phyloP scores from a whole-genome alignment of 257 asterid genomes.

The Rhazya stricta region DNA sequence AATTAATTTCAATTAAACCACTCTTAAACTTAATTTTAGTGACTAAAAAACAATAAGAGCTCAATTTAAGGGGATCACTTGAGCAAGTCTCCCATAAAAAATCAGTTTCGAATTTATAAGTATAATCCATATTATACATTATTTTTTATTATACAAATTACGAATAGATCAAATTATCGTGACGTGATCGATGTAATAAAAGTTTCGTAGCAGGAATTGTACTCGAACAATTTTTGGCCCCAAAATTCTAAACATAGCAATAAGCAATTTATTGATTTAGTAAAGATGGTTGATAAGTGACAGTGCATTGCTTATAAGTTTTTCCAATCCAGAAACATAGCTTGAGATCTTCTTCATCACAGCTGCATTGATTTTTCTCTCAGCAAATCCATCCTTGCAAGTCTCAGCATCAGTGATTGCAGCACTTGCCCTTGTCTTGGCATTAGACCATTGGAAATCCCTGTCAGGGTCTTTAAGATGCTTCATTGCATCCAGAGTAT shows the following conservation, averaged over 20 bases:
- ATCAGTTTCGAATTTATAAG: too few species aligned
- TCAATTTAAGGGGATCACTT: neutral
- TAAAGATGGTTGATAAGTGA: constrained; percentile 58
- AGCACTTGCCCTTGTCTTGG: constrained; percentile 72
- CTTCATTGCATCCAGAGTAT: constrained; percentile 42
- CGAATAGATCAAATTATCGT: too few species aligned
- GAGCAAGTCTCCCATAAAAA: neutral
- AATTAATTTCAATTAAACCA: too few species aligned
- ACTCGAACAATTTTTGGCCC: too few species aligned
- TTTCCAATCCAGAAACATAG: constrained; percentile 26
- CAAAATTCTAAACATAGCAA: too few species aligned
- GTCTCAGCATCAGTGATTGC: constrained; percentile 72
- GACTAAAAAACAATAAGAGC: neutral
- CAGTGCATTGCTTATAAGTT: constrained; percentile 51
- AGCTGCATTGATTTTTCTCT: constrained; percentile 18
- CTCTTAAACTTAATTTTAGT: too few species aligned
- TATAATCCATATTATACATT: too few species aligned
- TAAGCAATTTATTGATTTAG: neutral
- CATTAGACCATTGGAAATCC: constrained; percentile 52
- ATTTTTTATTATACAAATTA: too few species aligned
- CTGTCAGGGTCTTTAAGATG: constrained; percentile 34
- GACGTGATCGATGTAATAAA: too few species aligned
- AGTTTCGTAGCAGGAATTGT: too few species aligned
- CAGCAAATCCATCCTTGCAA: constrained; percentile 48
- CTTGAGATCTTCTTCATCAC: constrained; percentile 37